Conservation (phyloP, 148 eudicot genomes). For the Drosera capensis region DNA sequence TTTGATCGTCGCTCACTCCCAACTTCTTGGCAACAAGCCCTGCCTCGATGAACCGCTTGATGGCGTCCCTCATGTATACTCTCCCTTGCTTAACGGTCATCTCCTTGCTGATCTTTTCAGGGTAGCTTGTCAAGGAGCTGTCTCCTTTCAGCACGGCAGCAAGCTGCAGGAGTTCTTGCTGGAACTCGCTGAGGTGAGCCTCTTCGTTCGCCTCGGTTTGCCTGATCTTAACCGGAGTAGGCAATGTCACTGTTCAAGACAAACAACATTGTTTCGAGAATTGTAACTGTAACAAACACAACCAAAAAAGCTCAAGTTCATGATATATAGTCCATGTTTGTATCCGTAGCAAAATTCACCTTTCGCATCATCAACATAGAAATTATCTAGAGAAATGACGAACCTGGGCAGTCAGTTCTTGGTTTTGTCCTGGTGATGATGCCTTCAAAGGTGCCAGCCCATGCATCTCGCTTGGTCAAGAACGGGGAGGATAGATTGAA, state of each 20-base stretch:
- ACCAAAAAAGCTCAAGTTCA: no score
- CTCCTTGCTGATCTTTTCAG: constrained; percentile 24
- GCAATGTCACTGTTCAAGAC: constrained; percentile 39
- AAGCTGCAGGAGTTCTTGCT: constrained; percentile 66
- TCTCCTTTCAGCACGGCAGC: constrained; percentile 86
- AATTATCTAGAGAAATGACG: no score
- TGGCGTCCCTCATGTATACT: constrained; percentile 61
- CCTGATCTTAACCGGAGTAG: constrained; percentile 57
- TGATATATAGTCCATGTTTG: no score
- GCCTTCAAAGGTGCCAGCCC: constrained; percentile 89
- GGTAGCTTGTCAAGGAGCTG: constrained; percentile 29
- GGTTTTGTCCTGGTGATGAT: constrained; percentile 49
- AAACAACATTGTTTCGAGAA: neutral
- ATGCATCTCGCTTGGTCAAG: constrained; percentile 85
- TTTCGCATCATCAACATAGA: no score
- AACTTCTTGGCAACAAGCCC: constrained; percentile 50
- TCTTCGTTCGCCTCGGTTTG: constrained; percentile 57
- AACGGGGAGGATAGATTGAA: constrained; percentile 75
- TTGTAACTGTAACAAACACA: no score
- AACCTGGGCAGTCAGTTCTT: constrained; percentile 89
- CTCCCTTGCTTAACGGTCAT: constrained; percentile 65
- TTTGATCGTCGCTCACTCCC: constrained; percentile 52
- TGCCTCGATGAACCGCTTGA: constrained; percentile 49
- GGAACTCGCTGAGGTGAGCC: constrained; percentile 55
- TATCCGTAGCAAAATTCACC: no score